Evolutionary conservation across 441 rosid species (phyloP).

Genomic region (Adansonia grandidieri): DNA sequence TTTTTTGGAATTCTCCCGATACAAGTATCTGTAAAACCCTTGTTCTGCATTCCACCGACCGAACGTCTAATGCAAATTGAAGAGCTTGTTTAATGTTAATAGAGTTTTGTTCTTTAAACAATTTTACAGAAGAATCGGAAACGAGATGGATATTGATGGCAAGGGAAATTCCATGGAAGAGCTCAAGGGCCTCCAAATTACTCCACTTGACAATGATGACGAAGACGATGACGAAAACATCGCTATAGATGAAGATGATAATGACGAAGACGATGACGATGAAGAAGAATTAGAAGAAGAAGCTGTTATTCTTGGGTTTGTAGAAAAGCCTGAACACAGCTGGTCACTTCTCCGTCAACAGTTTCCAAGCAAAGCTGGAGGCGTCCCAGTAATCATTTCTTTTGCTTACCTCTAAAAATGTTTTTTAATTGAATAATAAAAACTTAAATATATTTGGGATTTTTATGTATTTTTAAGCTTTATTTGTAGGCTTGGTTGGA

Average conservation of each 20-base stretch:
- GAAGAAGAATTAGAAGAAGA: slow-evolving; percentile 58
- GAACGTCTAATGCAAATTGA: not conserved
- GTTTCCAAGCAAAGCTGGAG: slow-evolving; percentile 89
- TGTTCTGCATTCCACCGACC: no score
- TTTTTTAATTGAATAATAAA: not conserved
- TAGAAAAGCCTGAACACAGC: slow-evolving; percentile 55
- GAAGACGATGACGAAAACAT: slow-evolving; percentile 28
- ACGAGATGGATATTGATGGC: slow-evolving; percentile 32
- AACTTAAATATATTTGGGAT: not conserved
- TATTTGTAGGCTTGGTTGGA: slow-evolving; percentile 80
- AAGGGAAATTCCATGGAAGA: slow-evolving; percentile 44
- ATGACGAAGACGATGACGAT: slow-evolving; percentile 51
- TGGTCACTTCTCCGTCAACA: slow-evolving; percentile 74
- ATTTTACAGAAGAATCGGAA: not conserved
- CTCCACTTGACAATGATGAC: slow-evolving; percentile 50
- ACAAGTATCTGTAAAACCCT: no score
- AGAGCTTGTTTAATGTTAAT: not conserved
- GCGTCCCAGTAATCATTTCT: slow-evolving; percentile 59
- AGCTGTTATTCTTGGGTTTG: slow-evolving; percentile 65
- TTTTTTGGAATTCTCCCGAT: no score
- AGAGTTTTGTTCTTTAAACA: not conserved
- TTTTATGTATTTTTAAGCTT: not conserved
- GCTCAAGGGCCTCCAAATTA: slow-evolving; percentile 55
- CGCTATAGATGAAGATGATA: slow-evolving; percentile 29
- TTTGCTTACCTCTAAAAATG: not conserved